A percentile compares a stretch with the other conserved stretches of the same genome.
Evolutionary conservation across 108 stramenopile genomes (phyloP).

Genomic region (Epithemia pelagica): DNA sequence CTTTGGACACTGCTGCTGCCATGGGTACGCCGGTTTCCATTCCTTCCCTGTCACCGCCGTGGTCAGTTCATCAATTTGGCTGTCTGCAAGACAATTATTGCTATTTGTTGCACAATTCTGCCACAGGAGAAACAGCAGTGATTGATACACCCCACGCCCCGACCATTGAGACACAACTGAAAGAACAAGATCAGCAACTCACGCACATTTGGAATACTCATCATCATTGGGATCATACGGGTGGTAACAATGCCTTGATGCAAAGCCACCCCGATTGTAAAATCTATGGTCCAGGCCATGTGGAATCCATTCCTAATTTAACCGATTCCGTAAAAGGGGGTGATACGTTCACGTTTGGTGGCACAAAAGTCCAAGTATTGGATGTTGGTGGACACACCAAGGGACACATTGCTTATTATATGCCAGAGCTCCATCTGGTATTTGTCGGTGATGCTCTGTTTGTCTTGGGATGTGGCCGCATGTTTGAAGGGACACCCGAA

Average conservation of each 20-base stretch:
- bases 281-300: slow-evolving; percentile 54
- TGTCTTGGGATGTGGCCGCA: slow-evolving; percentile 76
- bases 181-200: slow-evolving; percentile 57
- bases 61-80: slow-evolving; percentile 52
- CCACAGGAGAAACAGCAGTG: slow-evolving; percentile 67
- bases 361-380: slow-evolving; percentile 40
- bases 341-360: slow-evolving; percentile 55
- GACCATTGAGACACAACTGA: slow-evolving; percentile 45
- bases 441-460: slow-evolving; percentile 83
- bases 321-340: slow-evolving; percentile 41
- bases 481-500: slow-evolving; percentile 82
- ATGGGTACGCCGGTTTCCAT: too few relatives aligned
- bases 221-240: slow-evolving; percentile 74
- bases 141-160: slow-evolving; percentile 71
- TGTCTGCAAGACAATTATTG: slow-evolving; percentile 71
- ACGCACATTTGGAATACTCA: slow-evolving; percentile 80
- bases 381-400: slow-evolving; percentile 82
- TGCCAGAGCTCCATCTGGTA: slow-evolving; percentile 43
- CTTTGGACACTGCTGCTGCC: too few relatives aligned
- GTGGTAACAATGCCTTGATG: slow-evolving; percentile 54
- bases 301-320: slow-evolving; percentile 63
- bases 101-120: slow-evolving; percentile 61
- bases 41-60: too few relatives aligned
- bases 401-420: slow-evolving; percentile 82
- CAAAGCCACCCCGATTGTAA: slow-evolving; percentile 26